Evolutionary conservation across 2,329 filamentous ascomycete species (phyloP).

Genomic region (Diaporthe sp.): DNA sequence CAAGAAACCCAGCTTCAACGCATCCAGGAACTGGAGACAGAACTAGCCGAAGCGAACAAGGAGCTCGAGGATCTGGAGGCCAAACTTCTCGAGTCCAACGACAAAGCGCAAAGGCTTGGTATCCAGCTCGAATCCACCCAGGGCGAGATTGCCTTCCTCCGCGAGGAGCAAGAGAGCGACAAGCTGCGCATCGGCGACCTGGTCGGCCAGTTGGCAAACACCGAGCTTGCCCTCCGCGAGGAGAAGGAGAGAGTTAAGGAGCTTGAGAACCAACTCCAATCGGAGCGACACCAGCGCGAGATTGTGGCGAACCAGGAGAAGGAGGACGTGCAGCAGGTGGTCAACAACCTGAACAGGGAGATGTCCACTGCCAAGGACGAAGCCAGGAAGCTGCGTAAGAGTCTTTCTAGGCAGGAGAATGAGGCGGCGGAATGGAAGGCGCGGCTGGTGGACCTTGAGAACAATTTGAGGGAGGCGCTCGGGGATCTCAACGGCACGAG

Average conservation of each 20-base stretch:
- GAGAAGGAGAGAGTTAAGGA: constrained; percentile 84
- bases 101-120: constrained; percentile 87
- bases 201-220: constrained; percentile 83
- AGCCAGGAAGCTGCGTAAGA: constrained; percentile 84
- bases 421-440: constrained; percentile 95
- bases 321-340: constrained; percentile 92
- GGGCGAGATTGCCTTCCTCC: constrained; percentile 92
- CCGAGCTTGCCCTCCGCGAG: constrained; percentile 85
- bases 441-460: constrained; percentile 89
- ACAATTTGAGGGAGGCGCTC: constrained; percentile 86
- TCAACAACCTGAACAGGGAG: constrained; percentile 93
- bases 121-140: constrained; percentile 95
- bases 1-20: constrained; percentile 82
- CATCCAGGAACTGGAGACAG: constrained; percentile 86
- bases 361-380: constrained; percentile 88
- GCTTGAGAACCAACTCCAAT: constrained; percentile 80
- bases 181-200: constrained; percentile 98
- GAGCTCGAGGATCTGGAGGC: constrained; percentile 90
- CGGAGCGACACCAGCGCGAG: constrained; percentile 89
- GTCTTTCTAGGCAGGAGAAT: constrained; percentile 84
- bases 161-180: constrained; percentile 96
- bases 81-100: constrained; percentile 85
- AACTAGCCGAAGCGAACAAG: constrained; percentile 85
- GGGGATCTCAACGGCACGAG: constrained; percentile 90
- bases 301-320: constrained; percentile 90